phyloP scores from a whole-genome alignment of 2,329 filamentous ascomycete genomes.

The Knoxdaviesia proteae region DNA sequence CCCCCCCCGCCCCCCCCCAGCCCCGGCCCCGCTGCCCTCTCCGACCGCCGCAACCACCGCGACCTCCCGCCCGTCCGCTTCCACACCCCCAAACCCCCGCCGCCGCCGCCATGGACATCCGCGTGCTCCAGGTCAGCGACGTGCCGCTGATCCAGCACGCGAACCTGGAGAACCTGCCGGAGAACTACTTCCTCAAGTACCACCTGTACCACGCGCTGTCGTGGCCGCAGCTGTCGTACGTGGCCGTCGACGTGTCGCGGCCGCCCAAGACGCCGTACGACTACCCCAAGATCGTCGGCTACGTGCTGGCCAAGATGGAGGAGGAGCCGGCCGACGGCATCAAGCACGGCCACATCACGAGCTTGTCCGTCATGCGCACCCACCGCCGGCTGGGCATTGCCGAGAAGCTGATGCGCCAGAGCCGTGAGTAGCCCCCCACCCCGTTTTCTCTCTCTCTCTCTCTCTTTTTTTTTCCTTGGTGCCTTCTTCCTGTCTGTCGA shows the following conservation, averaged over 20 bases:
- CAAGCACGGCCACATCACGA: slow-evolving; percentile 91
- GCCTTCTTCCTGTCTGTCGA: too few species aligned
- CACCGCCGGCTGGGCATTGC: slow-evolving; percentile 79
- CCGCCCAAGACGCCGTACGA: slow-evolving; percentile 61
- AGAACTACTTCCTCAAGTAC: slow-evolving; percentile 99
- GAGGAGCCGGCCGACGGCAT: slow-evolving; percentile 85
- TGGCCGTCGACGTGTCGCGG: slow-evolving; percentile 78
- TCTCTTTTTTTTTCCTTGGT: background rate
- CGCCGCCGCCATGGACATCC: slow-evolving; percentile 57
- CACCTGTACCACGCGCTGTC: slow-evolving; percentile 97
- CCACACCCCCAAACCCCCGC: background rate
- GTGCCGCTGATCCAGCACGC: slow-evolving; percentile 89
- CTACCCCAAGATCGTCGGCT: slow-evolving; percentile 93
- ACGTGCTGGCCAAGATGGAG: slow-evolving; percentile 99
- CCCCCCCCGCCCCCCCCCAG: too few species aligned
- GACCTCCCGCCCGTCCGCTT: too few species aligned
- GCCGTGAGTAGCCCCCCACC: slow-evolving; percentile 38
- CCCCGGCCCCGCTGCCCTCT: too few species aligned
- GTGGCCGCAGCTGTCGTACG: slow-evolving; percentile 93
- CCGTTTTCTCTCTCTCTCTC: background rate
- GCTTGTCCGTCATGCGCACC: slow-evolving; percentile 86
- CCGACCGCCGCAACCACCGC: too few species aligned
- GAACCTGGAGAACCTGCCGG: slow-evolving; percentile 95
- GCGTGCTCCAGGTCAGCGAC: slow-evolving; percentile 62
- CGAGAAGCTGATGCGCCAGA: slow-evolving; percentile 94